Evolutionary conservation across 202 grass and related monocot genomes (phyloP).

Genomic region (Panicum virgatum): DNA sequence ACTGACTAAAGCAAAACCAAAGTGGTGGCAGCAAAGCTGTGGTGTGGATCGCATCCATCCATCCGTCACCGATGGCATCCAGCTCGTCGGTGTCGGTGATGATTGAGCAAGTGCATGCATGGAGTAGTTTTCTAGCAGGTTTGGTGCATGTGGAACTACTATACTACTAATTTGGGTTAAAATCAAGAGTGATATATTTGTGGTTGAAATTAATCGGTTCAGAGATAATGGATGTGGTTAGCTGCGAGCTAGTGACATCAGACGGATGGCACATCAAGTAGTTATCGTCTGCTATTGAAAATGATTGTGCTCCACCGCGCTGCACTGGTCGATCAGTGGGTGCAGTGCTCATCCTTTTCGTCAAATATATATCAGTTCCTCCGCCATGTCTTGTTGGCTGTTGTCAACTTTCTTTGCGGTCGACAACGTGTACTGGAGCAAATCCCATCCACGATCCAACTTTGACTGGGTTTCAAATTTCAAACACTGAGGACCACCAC

Average conservation of each 20-base stretch:
- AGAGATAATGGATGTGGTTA: conserved; percentile 1
- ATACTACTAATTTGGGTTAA: neutral
- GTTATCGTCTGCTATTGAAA: neutral
- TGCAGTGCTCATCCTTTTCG: neutral
- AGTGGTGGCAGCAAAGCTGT: conserved; percentile 39
- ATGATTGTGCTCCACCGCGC: conserved; percentile 12
- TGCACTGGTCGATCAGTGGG: neutral
- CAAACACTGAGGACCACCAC: neutral
- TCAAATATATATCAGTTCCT: neutral
- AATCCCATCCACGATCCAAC: conserved; percentile 4
- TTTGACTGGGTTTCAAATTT: conserved; percentile 6
- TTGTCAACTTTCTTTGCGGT: neutral
- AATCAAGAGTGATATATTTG: neutral
- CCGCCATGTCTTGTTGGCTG: neutral
- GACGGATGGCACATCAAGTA: conserved; percentile 7
- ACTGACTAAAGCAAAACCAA: conserved; percentile 39
- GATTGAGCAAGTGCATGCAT: conserved; percentile 12
- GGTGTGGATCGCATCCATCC: conserved; percentile 41
- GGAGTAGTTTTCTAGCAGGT: neutral
- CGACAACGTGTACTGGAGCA: conserved; percentile 9
- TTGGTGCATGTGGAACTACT: neutral
- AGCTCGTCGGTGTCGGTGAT: conserved; percentile 37
- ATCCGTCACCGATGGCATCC: conserved; percentile 26
- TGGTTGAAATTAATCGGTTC: neutral
- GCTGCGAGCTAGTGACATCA: neutral